Evolutionary conservation across 2,329 filamentous ascomycete genomes (phyloP), one percentile per base, ranked within the genome.

Genomic region (Tolypocladium guangdongense): DNA sequence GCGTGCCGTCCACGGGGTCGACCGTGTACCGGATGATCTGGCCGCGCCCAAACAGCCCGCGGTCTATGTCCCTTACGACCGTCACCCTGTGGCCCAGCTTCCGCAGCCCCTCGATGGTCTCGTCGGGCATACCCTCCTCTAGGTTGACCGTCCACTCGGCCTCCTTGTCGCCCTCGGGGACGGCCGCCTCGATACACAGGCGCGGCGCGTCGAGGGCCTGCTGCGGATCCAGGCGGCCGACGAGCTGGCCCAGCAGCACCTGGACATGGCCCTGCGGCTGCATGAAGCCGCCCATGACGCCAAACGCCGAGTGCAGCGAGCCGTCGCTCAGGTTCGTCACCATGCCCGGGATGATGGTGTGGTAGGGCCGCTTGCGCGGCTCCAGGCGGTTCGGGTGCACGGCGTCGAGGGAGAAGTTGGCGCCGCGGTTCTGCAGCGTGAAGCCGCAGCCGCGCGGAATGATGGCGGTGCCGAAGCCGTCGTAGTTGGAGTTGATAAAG

Each of bases 201-300:
- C 93, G 78, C 18, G 93, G 92, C 4, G 92, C 87, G 65, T 99
- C 93, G 0, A 97, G 78, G 3, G 92, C 90, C 55, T 89, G 83
- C 70, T 99, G 93, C 0, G 91, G 90, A 57, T 85, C 86, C 52
- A 90, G 76, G 2, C 84, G 83, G 61, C 91, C 95, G 0, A 90
- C 82, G 0, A 95, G 71, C 80, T 95, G 91, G 59, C 95, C 95
- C 2, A 97, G 76, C 11, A 99, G 72, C 0, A 96, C 90, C 69
- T 97, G 93, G 0, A 97, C 85, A 56, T 97, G 93, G 24, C 92
- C 93, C 70, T 97, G 93, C 0, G 93, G 93, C 72, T 99, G 93
- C 88, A 97, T 97, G 71, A 95, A 97, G 2, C 90, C 92, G 51
- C 93, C 93, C 93, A 97, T 97, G 56, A 97, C 92, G 52, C 93